Percentiles rank a stretch among this genome's conserved stretches.
These are phyloP conservation scores for Allantophomopsis cytisporea DNA, from an alignment of 2,329 filamentous ascomycete genomes.

Conservation along the genomic window DNA sequence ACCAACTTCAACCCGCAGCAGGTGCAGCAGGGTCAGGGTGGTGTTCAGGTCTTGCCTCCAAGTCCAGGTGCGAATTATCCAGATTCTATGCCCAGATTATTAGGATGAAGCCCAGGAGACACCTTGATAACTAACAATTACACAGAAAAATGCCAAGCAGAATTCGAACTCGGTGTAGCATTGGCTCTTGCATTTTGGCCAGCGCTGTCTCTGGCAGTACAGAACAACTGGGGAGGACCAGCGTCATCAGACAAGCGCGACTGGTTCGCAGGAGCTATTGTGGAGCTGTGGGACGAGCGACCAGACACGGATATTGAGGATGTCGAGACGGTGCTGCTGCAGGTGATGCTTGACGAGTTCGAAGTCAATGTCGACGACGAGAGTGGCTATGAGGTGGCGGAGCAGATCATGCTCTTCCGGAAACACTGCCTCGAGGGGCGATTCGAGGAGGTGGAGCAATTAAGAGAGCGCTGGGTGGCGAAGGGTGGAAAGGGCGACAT, in stretches of 20 bases:
- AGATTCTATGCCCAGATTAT: no score
- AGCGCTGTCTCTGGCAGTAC: slow-evolving; percentile 73
- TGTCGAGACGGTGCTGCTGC: slow-evolving; percentile 70
- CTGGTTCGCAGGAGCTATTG: slow-evolving; percentile 85
- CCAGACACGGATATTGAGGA: slow-evolving; percentile 61
- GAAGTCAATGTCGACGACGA: slow-evolving; percentile 88
- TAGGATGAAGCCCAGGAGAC: no score
- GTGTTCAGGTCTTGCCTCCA: neutral
- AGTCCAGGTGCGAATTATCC: slow-evolving; percentile 6
- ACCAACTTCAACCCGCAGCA: neutral
- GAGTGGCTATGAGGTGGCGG: slow-evolving; percentile 61
- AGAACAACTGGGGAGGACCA: slow-evolving; percentile 78
- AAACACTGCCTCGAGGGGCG: slow-evolving; percentile 50
- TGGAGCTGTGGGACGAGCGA: slow-evolving; percentile 54
- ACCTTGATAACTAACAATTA: slow-evolving; percentile 4
- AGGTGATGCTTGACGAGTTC: slow-evolving; percentile 93
- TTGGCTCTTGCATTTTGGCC: slow-evolving; percentile 80
- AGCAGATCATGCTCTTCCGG: slow-evolving; percentile 55
- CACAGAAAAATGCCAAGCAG: slow-evolving; percentile 39
- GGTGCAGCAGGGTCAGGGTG: neutral
- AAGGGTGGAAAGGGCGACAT: slow-evolving; percentile 42
- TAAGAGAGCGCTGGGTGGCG: slow-evolving; percentile 50
- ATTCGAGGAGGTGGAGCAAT: slow-evolving; percentile 46
- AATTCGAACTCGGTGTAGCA: slow-evolving; percentile 80
- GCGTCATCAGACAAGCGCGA: slow-evolving; percentile 79